phyloP scores from a whole-genome alignment of 768 basidiomycete species.

The Cyclocybe aegerita region DNA sequence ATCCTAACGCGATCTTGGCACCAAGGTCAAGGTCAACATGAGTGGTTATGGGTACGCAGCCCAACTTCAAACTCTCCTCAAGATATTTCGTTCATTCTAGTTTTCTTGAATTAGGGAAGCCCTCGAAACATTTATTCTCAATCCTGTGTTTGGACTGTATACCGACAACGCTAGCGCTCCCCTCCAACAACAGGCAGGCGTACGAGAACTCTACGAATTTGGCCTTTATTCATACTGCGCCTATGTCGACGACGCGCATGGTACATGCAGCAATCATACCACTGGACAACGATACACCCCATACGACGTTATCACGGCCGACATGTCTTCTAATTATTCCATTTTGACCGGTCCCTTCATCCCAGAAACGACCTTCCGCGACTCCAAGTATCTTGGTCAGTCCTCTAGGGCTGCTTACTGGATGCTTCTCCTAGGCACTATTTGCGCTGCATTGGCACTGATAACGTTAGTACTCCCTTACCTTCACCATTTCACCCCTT shows the following conservation, averaged over 20 bases:
- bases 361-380: slow-evolving; percentile 46
- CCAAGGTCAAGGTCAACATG: slow-evolving; percentile 66
- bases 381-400: slow-evolving; percentile 61
- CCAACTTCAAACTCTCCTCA: slow-evolving; percentile 1
- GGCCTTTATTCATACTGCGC: slow-evolving; percentile 84
- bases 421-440: slow-evolving; percentile 70
- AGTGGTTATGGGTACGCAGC: slow-evolving; percentile 65
- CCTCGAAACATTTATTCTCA: slow-evolving; percentile 46
- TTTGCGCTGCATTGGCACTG: slow-evolving; percentile 63
- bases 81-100: neutral
- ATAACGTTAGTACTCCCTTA: slow-evolving; percentile 51
- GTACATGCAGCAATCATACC: slow-evolving; percentile 64
- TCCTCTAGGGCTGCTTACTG: slow-evolving; percentile 73
- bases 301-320: slow-evolving; percentile 59
- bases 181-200: slow-evolving; percentile 52
- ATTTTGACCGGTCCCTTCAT: slow-evolving; percentile 54
- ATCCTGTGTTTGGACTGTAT: slow-evolving; percentile 65
- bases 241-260: slow-evolving; percentile 58
- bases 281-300: slow-evolving; percentile 62
- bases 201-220: slow-evolving; percentile 72
- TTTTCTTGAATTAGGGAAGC: slow-evolving; percentile 39
- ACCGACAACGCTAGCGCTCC: slow-evolving; percentile 65
- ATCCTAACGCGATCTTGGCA: slow-evolving; percentile 5
- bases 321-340: slow-evolving; percentile 69
- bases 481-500: slow-evolving; percentile 3